Conservation (phyloP, 2,329 filamentous ascomycete genomes). For the Aaosphaeria pasadenensis region DNA sequence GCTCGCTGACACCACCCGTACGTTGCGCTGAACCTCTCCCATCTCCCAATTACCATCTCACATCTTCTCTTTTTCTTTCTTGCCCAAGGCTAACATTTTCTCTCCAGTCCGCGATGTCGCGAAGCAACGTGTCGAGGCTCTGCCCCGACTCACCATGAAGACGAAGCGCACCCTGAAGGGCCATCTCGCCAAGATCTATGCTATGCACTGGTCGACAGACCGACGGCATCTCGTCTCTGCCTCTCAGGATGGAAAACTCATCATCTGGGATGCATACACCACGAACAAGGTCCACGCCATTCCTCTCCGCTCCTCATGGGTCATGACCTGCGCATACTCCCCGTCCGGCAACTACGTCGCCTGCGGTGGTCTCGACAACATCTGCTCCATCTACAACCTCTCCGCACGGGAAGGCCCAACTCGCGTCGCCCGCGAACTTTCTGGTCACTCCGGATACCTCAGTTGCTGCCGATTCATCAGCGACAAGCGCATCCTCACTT, state of each 20-base stretch:
- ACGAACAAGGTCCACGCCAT: conserved; percentile 99
- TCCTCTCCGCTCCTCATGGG: conserved; percentile 94
- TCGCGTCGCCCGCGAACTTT: conserved; percentile 90
- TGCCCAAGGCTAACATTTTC: conserved; percentile 21
- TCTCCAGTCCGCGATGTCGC: conserved; percentile 82
- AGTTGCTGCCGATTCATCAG: conserved; percentile 99
- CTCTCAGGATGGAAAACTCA: conserved; percentile 98
- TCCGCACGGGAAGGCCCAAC: conserved; percentile 97
- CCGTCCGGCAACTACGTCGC: conserved; percentile 98
- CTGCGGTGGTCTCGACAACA: conserved; percentile 98
- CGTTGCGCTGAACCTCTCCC: conserved; percentile 41
- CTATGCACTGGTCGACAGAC: conserved; percentile 99
- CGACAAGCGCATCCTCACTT: conserved; percentile 94
- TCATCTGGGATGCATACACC: conserved; percentile 99
- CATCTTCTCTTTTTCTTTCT: not conserved
- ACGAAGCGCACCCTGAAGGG: conserved; percentile 95
- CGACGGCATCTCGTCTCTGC: conserved; percentile 94
- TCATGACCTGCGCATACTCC: conserved; percentile 99
- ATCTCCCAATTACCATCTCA: not conserved
- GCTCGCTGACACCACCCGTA: conserved; percentile 95
- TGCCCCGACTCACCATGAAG: conserved; percentile 95
- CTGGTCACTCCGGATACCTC: conserved; percentile 93
- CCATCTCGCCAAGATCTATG: conserved; percentile 98
- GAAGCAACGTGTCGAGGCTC: conserved; percentile 84
- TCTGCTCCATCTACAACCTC: conserved; percentile 99